Base-by-base conservation (phyloP, 2,329 filamentous ascomycete species). In the Fusarium oligoseptatum region DNA sequence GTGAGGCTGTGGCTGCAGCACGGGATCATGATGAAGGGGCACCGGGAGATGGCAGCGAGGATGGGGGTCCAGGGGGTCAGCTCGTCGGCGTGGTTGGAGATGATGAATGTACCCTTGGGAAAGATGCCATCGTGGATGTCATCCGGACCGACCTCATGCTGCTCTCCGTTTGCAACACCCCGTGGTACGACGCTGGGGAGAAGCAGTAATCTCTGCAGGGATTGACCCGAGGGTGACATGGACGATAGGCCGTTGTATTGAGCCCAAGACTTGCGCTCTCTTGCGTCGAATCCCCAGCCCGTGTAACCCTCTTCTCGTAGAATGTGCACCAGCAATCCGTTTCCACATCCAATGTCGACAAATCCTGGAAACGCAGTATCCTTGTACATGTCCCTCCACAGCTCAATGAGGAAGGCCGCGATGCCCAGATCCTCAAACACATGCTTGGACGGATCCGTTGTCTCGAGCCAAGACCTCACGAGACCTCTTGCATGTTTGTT, bases 31-130 rank as follows among this genome's bases (percentile, higher is more conserved):
- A 99, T 91, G 82, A 98, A 99, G 0, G 95, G 93, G 12, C 93
- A 93, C 3, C 89, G 84, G 0, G 93, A 95, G 2, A 95, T 85
- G 8, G 91, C 90, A 1, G 94, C 95, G 45, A 99, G 89, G 20
- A 98, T 88, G 0, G 97, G 97, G 0, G 97, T 98, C 97, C 97
- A 99, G 1, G 94, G 91, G 0, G 97, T 99, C 15, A 99, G 88
- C 84, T 99, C 95, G 81, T 99, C 97, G 12, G 96, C 96, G 82
- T 99, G 97, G 80, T 99, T 99, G 58, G 95, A 97, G 73, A 99
- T 93, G 78, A 99, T 95, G 82, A 99, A 99, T 0, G 95, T 97
- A 32, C 91, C 91, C 17, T 83, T 81, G 0, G 90, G 87, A 79
- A 98, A 98, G 11, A 87, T 79, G 39, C 96, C 97, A 71, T 87